A percentile compares a stretch with the other conserved stretches of the same genome.
These are phyloP conservation scores for Centella asiatica DNA, from an alignment of 129 eudicot genomes.

Conservation along the genomic window DNA sequence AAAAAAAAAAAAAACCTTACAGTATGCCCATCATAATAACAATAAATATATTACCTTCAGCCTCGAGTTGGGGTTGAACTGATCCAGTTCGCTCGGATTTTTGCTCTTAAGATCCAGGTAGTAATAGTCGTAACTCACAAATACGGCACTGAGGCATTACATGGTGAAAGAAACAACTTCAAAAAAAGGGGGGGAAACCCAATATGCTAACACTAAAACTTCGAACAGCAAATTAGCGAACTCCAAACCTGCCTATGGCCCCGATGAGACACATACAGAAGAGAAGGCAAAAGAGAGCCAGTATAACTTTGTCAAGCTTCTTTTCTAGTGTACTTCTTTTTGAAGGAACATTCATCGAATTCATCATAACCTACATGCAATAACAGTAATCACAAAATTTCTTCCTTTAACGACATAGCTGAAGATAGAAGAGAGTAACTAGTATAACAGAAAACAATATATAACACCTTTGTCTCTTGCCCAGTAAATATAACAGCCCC, in stretches of 20 bases:
- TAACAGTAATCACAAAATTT: not conserved
- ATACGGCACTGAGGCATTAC: conserved; percentile 64
- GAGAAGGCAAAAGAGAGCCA: conserved; percentile 70
- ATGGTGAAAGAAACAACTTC: conserved; percentile 6
- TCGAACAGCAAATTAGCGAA: conserved; percentile 14
- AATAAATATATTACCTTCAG: conserved; percentile 48
- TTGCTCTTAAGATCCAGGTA: conserved; percentile 53
- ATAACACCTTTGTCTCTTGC: conserved; percentile 83
- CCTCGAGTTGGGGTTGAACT: conserved; percentile 78
- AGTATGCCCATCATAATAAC: not conserved
- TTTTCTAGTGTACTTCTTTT: conserved; percentile 94
- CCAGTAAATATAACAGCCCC: conserved; percentile 91
- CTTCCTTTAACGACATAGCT: not conserved
- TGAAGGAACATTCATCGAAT: conserved; percentile 98
- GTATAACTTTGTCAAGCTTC: conserved; percentile 90
- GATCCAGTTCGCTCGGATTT: conserved; percentile 31
- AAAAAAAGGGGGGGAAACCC: not conserved
- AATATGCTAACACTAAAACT: conserved; percentile 1
- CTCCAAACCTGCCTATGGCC: conserved; percentile 83
- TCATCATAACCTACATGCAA: conserved; percentile 91
- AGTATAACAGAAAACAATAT: conserved; percentile 10
- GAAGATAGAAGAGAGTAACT: not conserved
- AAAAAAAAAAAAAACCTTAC: conserved; percentile 3
- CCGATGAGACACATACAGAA: conserved; percentile 87
- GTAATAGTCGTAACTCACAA: conserved; percentile 54